Percentiles rank a stretch among this genome's conserved stretches.
phyloP scores from a whole-genome alignment of 2,329 filamentous ascomycete genomes.

The Penicillium sp. region DNA sequence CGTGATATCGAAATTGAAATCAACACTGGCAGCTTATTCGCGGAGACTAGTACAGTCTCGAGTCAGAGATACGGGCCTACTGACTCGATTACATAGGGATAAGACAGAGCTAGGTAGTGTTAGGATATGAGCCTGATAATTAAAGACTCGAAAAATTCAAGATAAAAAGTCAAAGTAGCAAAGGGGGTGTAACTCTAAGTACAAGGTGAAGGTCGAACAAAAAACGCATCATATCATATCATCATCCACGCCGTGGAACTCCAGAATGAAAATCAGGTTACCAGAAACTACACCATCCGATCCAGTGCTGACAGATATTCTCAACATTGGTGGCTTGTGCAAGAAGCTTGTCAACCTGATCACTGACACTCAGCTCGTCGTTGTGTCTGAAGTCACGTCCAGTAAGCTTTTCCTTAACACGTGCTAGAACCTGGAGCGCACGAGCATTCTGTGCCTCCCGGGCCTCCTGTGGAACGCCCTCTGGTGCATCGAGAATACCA shows the following conservation, averaged over 20 bases:
- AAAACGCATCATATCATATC: slow-evolving; percentile 27
- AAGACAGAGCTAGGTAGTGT: not conserved
- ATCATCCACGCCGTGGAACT: slow-evolving; percentile 27
- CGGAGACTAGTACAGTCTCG: no score
- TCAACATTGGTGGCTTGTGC: slow-evolving; percentile 94
- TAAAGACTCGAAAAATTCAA: not conserved
- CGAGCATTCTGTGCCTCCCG: slow-evolving; percentile 88
- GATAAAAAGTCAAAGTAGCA: slow-evolving; percentile 11
- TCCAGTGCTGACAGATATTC: slow-evolving; percentile 98
- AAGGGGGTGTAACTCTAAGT: slow-evolving; percentile 15
- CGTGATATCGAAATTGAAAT: not conserved
- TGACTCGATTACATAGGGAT: not conserved
- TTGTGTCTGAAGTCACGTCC: slow-evolving; percentile 86
- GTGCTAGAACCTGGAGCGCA: slow-evolving; percentile 84
- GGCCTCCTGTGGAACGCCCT: slow-evolving; percentile 46
- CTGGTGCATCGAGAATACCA: slow-evolving; percentile 47
- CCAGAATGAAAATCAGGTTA: slow-evolving; percentile 44
- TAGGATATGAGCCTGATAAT: not conserved
- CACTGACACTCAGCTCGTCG: slow-evolving; percentile 80
- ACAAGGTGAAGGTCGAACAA: slow-evolving; percentile 15
- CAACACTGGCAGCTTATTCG: not conserved
- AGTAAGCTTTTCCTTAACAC: slow-evolving; percentile 94
- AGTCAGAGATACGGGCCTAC: not conserved
- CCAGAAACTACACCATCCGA: slow-evolving; percentile 99
- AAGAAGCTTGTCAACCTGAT: slow-evolving; percentile 92